These are phyloP conservation scores for Neofusicoccum umdonicola DNA, from an alignment of 2,329 filamentous ascomycete genomes.

Conservation along the genomic window DNA sequence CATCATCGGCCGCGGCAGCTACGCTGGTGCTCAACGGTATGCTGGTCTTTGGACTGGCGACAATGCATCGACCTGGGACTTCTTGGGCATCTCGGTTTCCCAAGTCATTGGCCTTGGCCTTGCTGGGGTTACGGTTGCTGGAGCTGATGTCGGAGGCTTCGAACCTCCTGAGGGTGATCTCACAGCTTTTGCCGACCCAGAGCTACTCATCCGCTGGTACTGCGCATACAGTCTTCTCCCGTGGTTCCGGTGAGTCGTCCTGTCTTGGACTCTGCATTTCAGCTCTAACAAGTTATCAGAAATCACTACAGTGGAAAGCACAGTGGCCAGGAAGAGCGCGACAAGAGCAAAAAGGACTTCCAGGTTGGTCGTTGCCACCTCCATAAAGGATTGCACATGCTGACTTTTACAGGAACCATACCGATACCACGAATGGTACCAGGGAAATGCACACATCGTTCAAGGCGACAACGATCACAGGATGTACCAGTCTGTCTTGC, in stretches of 20 bases:
- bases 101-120: conserved; percentile 38
- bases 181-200: conserved; percentile 31
- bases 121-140: conserved; percentile 35
- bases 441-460: not conserved
- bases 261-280: too few relatives aligned
- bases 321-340: not conserved
- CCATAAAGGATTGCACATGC: too few relatives aligned
- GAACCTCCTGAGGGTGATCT: conserved; percentile 19
- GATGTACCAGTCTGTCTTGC: conserved; percentile 30
- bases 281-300: conserved; percentile 12
- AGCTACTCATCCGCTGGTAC: conserved; percentile 39
- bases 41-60: conserved; percentile 43
- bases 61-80: conserved; percentile 39
- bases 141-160: conserved; percentile 40
- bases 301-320: conserved; percentile 33
- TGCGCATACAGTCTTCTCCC: conserved; percentile 33
- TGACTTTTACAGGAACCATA: conserved; percentile 1
- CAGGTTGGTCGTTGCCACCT: not conserved
- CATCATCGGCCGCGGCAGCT: conserved; percentile 42
- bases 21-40: conserved; percentile 37
- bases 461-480: not conserved
- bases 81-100: conserved; percentile 36
- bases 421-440: not conserved
- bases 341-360: not conserved
- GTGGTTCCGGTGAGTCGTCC: conserved; percentile 23